Evolutionary conservation across 1,139 yeast genomes (phyloP), one percentile per base, ranked within the genome.

Genomic region (Hansenula lynferdii): DNA sequence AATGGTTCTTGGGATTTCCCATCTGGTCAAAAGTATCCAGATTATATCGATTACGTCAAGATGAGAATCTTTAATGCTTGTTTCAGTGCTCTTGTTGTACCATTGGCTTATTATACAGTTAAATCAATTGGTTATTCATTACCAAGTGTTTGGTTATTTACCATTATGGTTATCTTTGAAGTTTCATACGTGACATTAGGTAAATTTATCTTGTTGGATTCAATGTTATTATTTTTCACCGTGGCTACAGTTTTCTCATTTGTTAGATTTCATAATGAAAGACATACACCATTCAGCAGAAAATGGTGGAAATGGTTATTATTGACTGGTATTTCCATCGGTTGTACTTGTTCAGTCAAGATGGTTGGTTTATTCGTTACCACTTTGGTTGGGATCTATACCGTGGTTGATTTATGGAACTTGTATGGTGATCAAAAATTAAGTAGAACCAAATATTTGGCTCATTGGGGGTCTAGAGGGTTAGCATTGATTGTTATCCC

Each of bases 231-330:
- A 51, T 85, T 87, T 58, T 94, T 92, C 70, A 92, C 97, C 19
- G 87, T 86, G 35, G 70, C 90, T 11, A 85, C 97, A 4, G 74
- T 89, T 45, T 81, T 74, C 58, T 77, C 87, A 48, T 80, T 90
- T 57, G 77, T 80, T 42, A 74, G 82, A 61, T 92, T 86, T 70
- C 92, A 90, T 66, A 79, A 74, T 54, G 72, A 76, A 56, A 87
- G 87, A 64, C 61, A 63, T 37, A 57, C 58, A 36, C 73, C 80
- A 22, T 94, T 94, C 58, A 55, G 83, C 19, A 68, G 80, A 54
- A 80, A 83, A 60, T 94, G 99, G 98, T 87, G 95, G 94, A 81
- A 82, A 60, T 90, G 97, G 97, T 64, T 92, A 36, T 55, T 81
- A 25, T 64, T 83, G 43, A 80, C 87, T n/a, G 95, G 95, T 51